Evolutionary conservation across 805 yeast species (phyloP), one percentile per base, ranked within the genome.

Genomic region (Grigorovia jiainica): DNA sequence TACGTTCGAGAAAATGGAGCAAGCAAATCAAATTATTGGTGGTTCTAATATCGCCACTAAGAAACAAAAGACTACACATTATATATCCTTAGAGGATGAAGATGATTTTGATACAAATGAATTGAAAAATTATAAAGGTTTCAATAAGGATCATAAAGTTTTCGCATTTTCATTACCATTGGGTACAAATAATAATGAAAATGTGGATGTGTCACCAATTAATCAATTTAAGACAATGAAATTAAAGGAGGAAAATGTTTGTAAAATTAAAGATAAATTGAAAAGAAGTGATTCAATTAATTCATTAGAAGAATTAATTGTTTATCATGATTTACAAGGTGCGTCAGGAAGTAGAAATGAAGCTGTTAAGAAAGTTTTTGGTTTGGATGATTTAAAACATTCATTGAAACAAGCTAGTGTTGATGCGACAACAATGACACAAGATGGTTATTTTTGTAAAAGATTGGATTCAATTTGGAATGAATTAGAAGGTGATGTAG

Each of bases 401-500:
- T 47, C 56, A 5, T 35, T 60, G 1, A 48, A 51, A 33, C 45
- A 47, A 30, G 45, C 55, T 3, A 49, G 51, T 15, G 40, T 57
- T 34, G 50, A 51, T 40, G 45, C 48, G n/a, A 45, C 52, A 34
- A 43, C 43, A 17, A 40, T 42, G 10, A 51, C 60, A 2, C 32
- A 41, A 1, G 64, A 60, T 39, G 63, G 62, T 2, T 57, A 54
- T 34, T 39, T 44, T 8, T 42, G 34, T 7, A 35, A 46, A 7
- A 45, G 62, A 21, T 25, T 57, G 41, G 72, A 73, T 24, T 56
- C 72, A 1, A 67, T 79, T 2, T 82, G 70, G 68, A 71, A 73
- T 44, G 73, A 73, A 20, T 50, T 87, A 1, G 79, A 78, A 18
- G 96, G 96, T 4, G 87, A 87, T 54, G 70, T 89, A 2, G 75